phyloP scores from a whole-genome alignment of 2,329 filamentous ascomycete genomes.

The Sphaerulina musiva region DNA sequence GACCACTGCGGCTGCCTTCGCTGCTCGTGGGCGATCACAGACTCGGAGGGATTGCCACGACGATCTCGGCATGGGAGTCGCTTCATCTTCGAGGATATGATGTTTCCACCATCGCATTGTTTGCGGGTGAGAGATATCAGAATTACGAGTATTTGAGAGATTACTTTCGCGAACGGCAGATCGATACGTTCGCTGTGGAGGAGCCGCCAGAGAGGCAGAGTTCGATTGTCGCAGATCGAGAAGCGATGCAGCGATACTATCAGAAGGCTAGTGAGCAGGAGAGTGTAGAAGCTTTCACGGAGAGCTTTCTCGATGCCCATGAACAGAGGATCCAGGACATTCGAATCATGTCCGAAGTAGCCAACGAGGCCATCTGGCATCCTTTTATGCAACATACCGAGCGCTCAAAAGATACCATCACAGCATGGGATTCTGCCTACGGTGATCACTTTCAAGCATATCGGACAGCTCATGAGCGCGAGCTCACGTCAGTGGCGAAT shows the following conservation, averaged over 20 bases:
- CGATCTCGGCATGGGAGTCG: slow-evolving; percentile 74
- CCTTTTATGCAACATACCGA: slow-evolving; percentile 76
- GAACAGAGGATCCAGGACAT: slow-evolving; percentile 52
- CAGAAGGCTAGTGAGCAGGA: slow-evolving; percentile 38
- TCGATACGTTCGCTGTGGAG: slow-evolving; percentile 53
- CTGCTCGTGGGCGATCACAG: slow-evolving; percentile 68
- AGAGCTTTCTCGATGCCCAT: slow-evolving; percentile 50
- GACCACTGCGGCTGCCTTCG: slow-evolving; percentile 64
- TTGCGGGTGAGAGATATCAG: slow-evolving; percentile 58
- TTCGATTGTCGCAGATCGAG: slow-evolving; percentile 44
- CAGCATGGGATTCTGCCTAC: slow-evolving; percentile 71
- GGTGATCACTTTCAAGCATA: slow-evolving; percentile 69
- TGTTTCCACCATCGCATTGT: slow-evolving; percentile 62
- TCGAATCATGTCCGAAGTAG: slow-evolving; percentile 55
- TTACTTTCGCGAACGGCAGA: slow-evolving; percentile 58
- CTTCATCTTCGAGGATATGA: slow-evolving; percentile 72
- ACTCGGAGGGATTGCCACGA: slow-evolving; percentile 72
- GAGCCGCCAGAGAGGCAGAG: slow-evolving; percentile 50
- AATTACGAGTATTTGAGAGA: slow-evolving; percentile 62
- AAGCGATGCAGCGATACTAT: slow-evolving; percentile 61
- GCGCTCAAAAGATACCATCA: slow-evolving; percentile 56
- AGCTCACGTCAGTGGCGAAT: slow-evolving; percentile 13
- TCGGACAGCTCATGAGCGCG: slow-evolving; percentile 26
- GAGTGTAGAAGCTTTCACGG: slow-evolving; percentile 43
- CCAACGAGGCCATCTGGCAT: slow-evolving; percentile 68